Base-by-base conservation (phyloP, 257 asterid genomes). In the Datura wrightii region DNA sequence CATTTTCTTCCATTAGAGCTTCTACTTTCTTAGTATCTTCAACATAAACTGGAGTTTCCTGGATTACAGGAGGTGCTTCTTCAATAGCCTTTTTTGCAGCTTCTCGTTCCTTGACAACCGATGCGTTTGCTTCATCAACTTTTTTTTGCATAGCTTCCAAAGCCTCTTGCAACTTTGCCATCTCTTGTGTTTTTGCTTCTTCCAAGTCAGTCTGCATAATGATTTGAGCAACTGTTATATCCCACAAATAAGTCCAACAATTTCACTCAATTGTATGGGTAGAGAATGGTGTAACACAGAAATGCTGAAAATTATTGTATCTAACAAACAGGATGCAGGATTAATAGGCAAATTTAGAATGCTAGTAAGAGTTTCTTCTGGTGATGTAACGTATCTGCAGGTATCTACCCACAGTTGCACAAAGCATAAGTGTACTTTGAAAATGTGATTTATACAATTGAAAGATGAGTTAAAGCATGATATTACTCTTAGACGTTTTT, bases 11-110 rank as follows among this genome's bases (percentile, higher is more conserved):
- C 82, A 87, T 92, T 83, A 97, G 86, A 89, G 94, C 84, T 88
- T 94, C 95, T 81, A 93, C 85, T 87, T 96, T 94, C 90, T 92
- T 81, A 24, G 97, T 94, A 87, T 94, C 98, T 91, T 97, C 99
- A 67, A 94, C 85, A 84, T 95, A 92, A 87, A 97, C 92, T 48
- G 98, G 97, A 42, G 90, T 92, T 92, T 97, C 99, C 91, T 97
- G 82, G 90, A 95, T 84, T 81, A 94, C 95, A 13, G 98, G 99
- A 89, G 98, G 99, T 55, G 99, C 97, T 86, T 94, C 99, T 90
- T 93, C 96, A 80, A 94, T 92, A 72, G 98, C 97, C 87, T 91
- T 97, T 88, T 90, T 97, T 31, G 97, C 98, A 79, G 96, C 97
- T 88, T 94, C 98, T 67, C 94, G 91, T 86, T 97, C 99, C 89